These are phyloP conservation scores for Backusella mclennaniae DNA, from an alignment of 192 early-diverging fungal genomes.

Conservation along the genomic window DNA sequence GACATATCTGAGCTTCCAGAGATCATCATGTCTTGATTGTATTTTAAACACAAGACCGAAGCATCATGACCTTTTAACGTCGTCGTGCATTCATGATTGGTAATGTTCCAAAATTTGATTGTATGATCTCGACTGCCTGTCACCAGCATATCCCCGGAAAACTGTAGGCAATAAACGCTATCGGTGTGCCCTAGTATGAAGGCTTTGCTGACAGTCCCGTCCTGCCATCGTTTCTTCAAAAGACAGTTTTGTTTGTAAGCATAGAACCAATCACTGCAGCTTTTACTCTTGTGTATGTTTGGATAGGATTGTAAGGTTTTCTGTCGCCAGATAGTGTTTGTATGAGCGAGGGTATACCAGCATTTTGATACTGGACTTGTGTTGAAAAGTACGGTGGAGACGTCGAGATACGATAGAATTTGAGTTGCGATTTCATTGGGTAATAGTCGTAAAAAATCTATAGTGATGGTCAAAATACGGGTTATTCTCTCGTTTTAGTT, in stretches of 20 bases:
- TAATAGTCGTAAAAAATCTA: not conserved
- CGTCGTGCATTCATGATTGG: constrained; percentile 52
- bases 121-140: constrained; percentile 80
- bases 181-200: constrained; percentile 77
- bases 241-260: constrained; percentile 64
- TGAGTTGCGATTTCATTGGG: not conserved
- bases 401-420: not conserved
- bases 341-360: not conserved
- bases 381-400: not conserved
- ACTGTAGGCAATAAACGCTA: constrained; percentile 94
- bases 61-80: constrained; percentile 71
- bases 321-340: not conserved
- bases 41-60: constrained; percentile 85
- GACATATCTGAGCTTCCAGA: constrained; percentile 88
- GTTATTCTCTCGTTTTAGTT: not conserved
- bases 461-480: not conserved
- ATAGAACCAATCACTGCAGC: constrained; percentile 53
- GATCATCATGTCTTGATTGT: constrained; percentile 73
- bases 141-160: constrained; percentile 70
- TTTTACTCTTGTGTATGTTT: not conserved
- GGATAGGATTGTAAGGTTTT: not conserved
- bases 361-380: not conserved
- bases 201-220: constrained; percentile 38
- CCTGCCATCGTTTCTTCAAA: constrained; percentile 65
- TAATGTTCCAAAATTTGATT: constrained; percentile 85